phyloP scores from a whole-genome alignment of 805 yeast genomes.

The Kuraishia molischiana region DNA sequence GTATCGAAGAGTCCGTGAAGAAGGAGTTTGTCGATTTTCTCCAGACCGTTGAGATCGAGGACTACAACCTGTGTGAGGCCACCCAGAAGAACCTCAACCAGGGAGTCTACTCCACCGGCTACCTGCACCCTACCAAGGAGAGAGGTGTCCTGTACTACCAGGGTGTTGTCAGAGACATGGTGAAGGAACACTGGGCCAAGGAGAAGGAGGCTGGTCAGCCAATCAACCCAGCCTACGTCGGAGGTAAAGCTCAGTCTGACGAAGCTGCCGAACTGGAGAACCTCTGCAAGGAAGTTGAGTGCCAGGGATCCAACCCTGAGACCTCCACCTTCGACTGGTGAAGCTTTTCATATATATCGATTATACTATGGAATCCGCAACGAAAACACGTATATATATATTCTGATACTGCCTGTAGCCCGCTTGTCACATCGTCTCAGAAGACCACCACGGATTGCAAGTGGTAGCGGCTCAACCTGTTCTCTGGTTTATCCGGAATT shows the following conservation, averaged over 20 bases:
- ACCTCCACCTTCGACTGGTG: slow-evolving; percentile 19
- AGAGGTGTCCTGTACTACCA: slow-evolving; percentile 51
- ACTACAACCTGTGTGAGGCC: slow-evolving; percentile 46
- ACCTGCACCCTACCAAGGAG: slow-evolving; percentile 49
- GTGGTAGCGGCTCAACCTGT: background rate
- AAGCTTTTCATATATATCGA: background rate
- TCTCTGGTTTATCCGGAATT: background rate
- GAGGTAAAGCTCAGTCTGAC: slow-evolving; percentile 26
- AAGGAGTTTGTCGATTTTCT: slow-evolving; percentile 56
- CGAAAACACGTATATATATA: background rate
- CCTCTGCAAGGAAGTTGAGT: slow-evolving; percentile 40
- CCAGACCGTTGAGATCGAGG: slow-evolving; percentile 54
- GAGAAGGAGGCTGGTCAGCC: slow-evolving; percentile 36
- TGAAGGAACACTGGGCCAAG: slow-evolving; percentile 36
- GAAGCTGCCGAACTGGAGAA: slow-evolving; percentile 40
- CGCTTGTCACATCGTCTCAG: too few species aligned
- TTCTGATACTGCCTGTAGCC: background rate
- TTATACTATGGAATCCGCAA: too few species aligned
- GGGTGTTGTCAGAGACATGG: slow-evolving; percentile 45
- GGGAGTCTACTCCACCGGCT: slow-evolving; percentile 51
- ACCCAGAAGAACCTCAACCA: slow-evolving; percentile 55
- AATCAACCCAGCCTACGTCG: slow-evolving; percentile 43
- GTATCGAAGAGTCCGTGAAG: slow-evolving; percentile 38
- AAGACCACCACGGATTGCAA: background rate
- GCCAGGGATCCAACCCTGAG: slow-evolving; percentile 32